Conservation (phyloP, 129 eudicot genomes). For the Mikania micrantha region DNA sequence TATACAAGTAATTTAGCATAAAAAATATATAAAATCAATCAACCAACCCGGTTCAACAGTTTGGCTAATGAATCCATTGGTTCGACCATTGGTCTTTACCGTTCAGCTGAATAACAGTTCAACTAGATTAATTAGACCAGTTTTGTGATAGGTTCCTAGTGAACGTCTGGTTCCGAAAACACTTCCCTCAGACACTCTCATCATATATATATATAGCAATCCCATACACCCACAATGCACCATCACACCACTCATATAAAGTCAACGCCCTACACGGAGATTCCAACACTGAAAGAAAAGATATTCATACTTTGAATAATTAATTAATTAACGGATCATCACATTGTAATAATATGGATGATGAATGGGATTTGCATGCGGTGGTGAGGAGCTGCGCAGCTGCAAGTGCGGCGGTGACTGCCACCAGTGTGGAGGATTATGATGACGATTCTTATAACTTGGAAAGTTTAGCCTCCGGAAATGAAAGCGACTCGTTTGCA, state of each 20-base stretch:
- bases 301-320: too few species aligned
- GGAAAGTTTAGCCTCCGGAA: slow-evolving; percentile 16
- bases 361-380: slow-evolving; percentile 65
- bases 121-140: too few species aligned
- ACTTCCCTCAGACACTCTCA: neutral
- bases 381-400: slow-evolving; percentile 59
- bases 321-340: too few species aligned
- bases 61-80: too few species aligned
- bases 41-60: too few species aligned
- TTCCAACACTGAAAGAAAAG: too few species aligned
- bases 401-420: slow-evolving; percentile 6
- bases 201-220: slow-evolving; percentile 6
- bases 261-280: slow-evolving; percentile 15
- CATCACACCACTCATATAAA: slow-evolving; percentile 4
- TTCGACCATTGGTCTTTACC: too few species aligned
- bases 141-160: too few species aligned
- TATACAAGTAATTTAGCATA: too few species aligned
- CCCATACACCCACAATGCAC: slow-evolving; percentile 8
- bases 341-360: slow-evolving; percentile 36
- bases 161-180: too few species aligned
- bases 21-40: too few species aligned
- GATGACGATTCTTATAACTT: slow-evolving; percentile 20
- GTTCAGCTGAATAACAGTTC: too few species aligned
- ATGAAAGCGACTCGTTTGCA: slow-evolving; percentile 1
- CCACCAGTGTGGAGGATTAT: slow-evolving; percentile 10